Percentiles rank a stretch among this genome's conserved stretches.
These are phyloP conservation scores for Suhomyces guaymorum DNA, from an alignment of 1,139 yeast genomes.

Conservation along the genomic window DNA sequence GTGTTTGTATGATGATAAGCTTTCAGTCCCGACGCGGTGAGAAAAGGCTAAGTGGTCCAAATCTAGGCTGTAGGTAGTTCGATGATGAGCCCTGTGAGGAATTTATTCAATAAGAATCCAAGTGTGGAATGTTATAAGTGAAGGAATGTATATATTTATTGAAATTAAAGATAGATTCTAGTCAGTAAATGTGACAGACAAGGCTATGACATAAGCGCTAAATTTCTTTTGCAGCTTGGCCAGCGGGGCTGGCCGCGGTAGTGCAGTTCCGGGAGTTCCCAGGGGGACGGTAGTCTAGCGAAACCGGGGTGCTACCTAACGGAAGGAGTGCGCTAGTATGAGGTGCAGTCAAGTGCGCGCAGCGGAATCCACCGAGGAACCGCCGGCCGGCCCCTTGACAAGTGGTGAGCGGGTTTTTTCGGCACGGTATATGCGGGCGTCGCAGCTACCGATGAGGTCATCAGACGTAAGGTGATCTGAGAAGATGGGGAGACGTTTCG, in stretches of 20 bases:
- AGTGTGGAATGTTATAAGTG: background rate
- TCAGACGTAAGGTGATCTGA: no score
- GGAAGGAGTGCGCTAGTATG: background rate
- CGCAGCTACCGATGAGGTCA: background rate
- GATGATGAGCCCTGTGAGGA: background rate
- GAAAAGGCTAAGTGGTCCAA: no score
- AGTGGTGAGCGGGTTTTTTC: no score
- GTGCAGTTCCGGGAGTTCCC: background rate
- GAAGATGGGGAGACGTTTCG: no score
- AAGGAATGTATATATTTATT: background rate
- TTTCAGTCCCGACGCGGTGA: no score
- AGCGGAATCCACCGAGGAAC: background rate
- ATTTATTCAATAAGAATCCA: no score
- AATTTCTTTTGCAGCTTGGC: slow-evolving; percentile 1
- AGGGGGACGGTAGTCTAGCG: background rate
- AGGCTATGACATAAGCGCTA: no score
- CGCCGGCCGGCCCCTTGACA: no score
- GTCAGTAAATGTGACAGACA: background rate
- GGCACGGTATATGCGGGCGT: slow-evolving; percentile 1
- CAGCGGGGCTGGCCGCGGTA: slow-evolving; percentile 1
- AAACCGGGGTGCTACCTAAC: no score
- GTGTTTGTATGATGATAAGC: no score
- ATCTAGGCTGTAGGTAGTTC: no score
- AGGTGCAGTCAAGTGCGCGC: background rate
- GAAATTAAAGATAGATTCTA: background rate